Base-by-base conservation (phyloP, 352 stramenopile genomes). In the Phytophthora sojae region DNA sequence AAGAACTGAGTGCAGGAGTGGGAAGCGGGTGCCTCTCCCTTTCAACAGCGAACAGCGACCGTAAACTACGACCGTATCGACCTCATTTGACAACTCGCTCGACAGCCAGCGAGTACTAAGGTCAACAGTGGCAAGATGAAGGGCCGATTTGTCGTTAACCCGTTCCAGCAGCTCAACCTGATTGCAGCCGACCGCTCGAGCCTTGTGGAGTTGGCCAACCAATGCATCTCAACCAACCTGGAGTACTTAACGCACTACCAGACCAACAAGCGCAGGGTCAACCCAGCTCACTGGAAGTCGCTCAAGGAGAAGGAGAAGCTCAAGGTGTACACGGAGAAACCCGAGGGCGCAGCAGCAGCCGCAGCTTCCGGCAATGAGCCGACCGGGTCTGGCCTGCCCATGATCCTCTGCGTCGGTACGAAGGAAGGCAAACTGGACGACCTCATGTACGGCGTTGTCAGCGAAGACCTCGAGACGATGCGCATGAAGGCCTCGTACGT, bases 401-500 rank as follows among this genome's bases (percentile, higher is more conserved):
- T 45, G 21, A 53, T 76, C 26, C 57, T 72, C 1, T 64, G 44
- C 0, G 63, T 72, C 14, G 69, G 69, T 52, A 69, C 47, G 15
- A 61, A 44, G 39, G 53, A 57, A 35, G 70, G 70, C 4, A 55
- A 52, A 14, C 45, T 77, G 30, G 64, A 74, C 39, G 70, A 77
- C 50, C 35, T 73, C 6, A 77, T 77, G 70, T 77, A 67, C 55
- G 70, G 70, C 44, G 56, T 62, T 0, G 35, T 70, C 21, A 71
- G 54, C 26, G 54, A 63, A 11, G 68, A 68, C 21, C 23, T 68
- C 8, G 65, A 73, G 19, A 55, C 42, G 1, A 77, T 74, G 64
- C 64, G 63, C 19, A 65, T 77, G 45, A 77, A 73, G 60, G 55
- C 64, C 6, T 66, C 64, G 3, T 77, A 77, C 47, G 60, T 73